Evolutionary conservation across 73 alveolate species (phyloP).

Genomic region (Tetrahymena malaccensis): DNA sequence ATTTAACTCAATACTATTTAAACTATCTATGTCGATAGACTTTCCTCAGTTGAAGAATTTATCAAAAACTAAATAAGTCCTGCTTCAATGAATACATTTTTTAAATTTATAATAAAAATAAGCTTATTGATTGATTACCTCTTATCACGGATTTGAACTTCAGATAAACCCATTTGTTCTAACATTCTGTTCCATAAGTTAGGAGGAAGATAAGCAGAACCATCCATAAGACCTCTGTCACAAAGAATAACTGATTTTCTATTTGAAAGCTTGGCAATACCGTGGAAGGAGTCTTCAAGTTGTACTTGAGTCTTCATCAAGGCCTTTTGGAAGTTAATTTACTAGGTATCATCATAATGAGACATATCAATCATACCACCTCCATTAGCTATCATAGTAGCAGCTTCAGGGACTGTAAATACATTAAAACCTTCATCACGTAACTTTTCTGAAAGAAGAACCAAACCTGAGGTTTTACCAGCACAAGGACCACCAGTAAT

Average conservation of each 20-base stretch:
- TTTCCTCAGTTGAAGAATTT: no score
- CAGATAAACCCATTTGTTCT: slow-evolving; percentile 46
- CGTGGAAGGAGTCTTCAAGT: slow-evolving; percentile 49
- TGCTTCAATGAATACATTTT: neutral
- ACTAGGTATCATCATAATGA: slow-evolving; percentile 33
- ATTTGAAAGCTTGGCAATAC: slow-evolving; percentile 35
- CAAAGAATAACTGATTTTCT: slow-evolving; percentile 35
- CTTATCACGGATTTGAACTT: slow-evolving; percentile 52
- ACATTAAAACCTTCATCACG: slow-evolving; percentile 51
- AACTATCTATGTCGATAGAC: no score
- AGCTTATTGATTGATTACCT: neutral
- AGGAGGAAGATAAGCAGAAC: slow-evolving; percentile 49
- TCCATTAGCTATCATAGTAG: slow-evolving; percentile 60
- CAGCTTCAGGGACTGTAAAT: slow-evolving; percentile 69
- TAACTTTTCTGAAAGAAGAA: slow-evolving; percentile 41
- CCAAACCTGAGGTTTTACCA: slow-evolving; percentile 66
- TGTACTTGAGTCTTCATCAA: slow-evolving; percentile 51
- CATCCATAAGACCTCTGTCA: slow-evolving; percentile 65
- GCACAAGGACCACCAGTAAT: slow-evolving; percentile 89
- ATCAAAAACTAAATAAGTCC: neutral
- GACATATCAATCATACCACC: slow-evolving; percentile 61
- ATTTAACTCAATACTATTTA: no score
- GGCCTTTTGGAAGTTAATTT: slow-evolving; percentile 40
- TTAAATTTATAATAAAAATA: neutral
- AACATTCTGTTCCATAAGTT: slow-evolving; percentile 52